These are phyloP conservation scores for Xanthoconium stramineum DNA, from an alignment of 768 basidiomycete species.

Conservation along the genomic window DNA sequence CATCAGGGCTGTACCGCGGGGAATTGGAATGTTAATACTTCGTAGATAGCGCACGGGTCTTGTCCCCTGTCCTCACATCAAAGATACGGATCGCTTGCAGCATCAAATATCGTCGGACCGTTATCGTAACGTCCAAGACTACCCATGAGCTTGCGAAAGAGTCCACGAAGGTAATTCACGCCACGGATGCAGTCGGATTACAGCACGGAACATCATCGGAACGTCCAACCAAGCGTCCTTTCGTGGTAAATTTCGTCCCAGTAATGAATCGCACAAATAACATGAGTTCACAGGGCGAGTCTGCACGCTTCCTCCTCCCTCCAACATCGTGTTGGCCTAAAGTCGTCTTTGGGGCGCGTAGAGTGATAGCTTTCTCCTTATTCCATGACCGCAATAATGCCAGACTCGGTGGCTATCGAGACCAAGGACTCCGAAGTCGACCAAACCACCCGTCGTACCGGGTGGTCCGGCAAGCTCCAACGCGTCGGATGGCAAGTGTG, in stretches of 20 bases:
- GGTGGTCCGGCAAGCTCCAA: constrained; percentile 22
- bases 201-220: neutral
- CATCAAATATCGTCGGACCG: too few relatives aligned
- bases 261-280: neutral
- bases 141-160: too few relatives aligned
- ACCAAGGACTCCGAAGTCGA: constrained; percentile 4
- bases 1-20: too few relatives aligned
- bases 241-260: neutral
- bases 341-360: neutral
- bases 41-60: too few relatives aligned
- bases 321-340: too few relatives aligned
- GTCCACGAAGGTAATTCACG: neutral
- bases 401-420: neutral
- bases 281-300: neutral
- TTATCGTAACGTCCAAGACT: too few relatives aligned
- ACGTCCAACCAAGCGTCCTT: neutral
- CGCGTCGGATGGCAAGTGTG: constrained; percentile 31
- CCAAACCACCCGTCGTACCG: neutral
- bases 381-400: constrained; percentile 12
- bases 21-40: too few relatives aligned
- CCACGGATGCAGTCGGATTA: neutral
- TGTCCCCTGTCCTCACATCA: too few relatives aligned
- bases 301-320: neutral
- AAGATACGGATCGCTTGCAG: too few relatives aligned
- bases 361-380: neutral